phyloP scores from a whole-genome alignment of 306 rosid species.

The Fragaria nilgerrensis region DNA sequence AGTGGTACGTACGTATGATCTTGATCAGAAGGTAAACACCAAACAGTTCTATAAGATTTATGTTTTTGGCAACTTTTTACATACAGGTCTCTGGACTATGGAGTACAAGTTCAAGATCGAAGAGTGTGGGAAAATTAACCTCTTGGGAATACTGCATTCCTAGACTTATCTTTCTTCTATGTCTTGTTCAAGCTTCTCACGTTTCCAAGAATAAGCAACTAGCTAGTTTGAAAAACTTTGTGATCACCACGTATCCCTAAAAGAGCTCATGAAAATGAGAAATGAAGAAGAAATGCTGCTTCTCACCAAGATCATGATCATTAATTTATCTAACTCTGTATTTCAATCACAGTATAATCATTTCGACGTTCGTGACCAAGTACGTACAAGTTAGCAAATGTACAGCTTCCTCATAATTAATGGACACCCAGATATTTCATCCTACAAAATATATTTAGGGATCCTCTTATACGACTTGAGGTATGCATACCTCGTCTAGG shows the following conservation, averaged over 20 bases:
- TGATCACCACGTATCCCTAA: background rate
- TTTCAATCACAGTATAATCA: too few relatives aligned
- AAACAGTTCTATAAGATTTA: slow-evolving; percentile 10
- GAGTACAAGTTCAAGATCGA: background rate
- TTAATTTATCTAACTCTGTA: too few relatives aligned
- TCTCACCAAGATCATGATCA: background rate
- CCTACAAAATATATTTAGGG: too few relatives aligned
- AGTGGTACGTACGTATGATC: background rate
- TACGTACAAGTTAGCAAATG: too few relatives aligned
- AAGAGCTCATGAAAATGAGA: background rate
- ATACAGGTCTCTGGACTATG: background rate
- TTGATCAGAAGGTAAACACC: background rate
- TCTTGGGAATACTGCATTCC: slow-evolving; percentile 2
- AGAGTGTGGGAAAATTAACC: background rate
- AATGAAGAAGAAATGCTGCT: background rate
- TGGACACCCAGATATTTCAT: too few relatives aligned
- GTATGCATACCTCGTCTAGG: too few relatives aligned
- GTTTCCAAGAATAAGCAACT: slow-evolving; percentile 7
- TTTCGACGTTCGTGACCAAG: too few relatives aligned
- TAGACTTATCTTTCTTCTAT: background rate
- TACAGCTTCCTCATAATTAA: too few relatives aligned
- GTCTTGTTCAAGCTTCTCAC: background rate
- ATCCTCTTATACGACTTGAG: too few relatives aligned
- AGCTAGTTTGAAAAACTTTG: background rate
- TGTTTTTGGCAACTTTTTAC: slow-evolving; percentile 2